phyloP scores from a whole-genome alignment of 2,329 filamentous ascomycete genomes.

The Microcyclosporella mali region DNA sequence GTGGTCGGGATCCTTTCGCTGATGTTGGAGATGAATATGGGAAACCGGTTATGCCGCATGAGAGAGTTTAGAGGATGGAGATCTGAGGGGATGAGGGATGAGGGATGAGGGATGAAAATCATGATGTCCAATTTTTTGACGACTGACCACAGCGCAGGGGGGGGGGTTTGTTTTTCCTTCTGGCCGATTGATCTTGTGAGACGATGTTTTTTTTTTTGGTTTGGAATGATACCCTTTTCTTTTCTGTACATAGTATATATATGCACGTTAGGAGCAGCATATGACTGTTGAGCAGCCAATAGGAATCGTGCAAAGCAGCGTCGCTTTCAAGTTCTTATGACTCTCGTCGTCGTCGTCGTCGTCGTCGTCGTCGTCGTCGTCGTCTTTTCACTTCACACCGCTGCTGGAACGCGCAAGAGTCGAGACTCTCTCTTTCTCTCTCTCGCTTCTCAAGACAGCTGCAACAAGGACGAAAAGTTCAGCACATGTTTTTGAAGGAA shows the following conservation, averaged over 20 bases:
- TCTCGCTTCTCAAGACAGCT: too few relatives aligned
- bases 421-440: too few relatives aligned
- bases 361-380: background rate
- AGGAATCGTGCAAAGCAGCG: too few relatives aligned
- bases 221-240: constrained; percentile 4
- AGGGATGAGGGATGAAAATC: constrained; percentile 1
- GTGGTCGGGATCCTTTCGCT: constrained; percentile 32
- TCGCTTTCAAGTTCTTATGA: too few relatives aligned
- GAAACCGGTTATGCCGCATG: constrained; percentile 41
- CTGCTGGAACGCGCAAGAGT: background rate
- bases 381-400: background rate
- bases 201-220: background rate
- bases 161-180: too few relatives aligned
- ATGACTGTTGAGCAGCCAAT: background rate
- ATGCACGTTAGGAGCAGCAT: background rate
- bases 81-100: background rate
- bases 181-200: too few relatives aligned
- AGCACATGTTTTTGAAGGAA: constrained; percentile 1
- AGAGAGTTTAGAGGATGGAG: constrained; percentile 39
- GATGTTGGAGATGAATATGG: constrained; percentile 9
- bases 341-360: too few relatives aligned
- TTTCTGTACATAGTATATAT: too few relatives aligned
- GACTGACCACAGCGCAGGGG: too few relatives aligned
- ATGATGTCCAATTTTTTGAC: too few relatives aligned
- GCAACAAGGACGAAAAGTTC: background rate